These are phyloP conservation scores for Calonectria honghensis DNA, from an alignment of 2,329 filamentous ascomycete species.

Conservation along the genomic window DNA sequence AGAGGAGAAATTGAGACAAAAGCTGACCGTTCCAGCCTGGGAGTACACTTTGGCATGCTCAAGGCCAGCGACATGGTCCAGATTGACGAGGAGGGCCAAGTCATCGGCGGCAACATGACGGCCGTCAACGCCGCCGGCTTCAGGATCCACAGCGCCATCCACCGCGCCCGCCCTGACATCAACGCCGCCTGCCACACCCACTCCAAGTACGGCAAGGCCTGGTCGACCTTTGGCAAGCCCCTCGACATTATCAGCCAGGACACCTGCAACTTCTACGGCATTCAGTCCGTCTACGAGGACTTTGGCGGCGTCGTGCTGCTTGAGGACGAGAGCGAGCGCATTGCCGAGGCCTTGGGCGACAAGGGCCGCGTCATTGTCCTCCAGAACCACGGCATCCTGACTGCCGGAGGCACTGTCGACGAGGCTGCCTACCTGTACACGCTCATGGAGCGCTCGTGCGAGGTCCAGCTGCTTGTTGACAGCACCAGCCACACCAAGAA, in stretches of 20 bases:
- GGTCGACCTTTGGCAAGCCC: constrained; percentile 72
- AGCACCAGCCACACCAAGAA: constrained; percentile 52
- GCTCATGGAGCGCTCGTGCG: constrained; percentile 54
- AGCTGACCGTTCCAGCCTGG: constrained; percentile 57
- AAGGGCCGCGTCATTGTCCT: constrained; percentile 73
- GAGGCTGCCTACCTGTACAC: constrained; percentile 79
- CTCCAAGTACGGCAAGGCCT: constrained; percentile 74
- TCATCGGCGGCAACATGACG: constrained; percentile 73
- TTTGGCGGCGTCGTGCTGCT: constrained; percentile 78
- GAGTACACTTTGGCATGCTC: constrained; percentile 75
- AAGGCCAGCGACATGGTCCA: constrained; percentile 77
- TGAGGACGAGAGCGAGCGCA: constrained; percentile 73
- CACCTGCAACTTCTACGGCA: constrained; percentile 72
- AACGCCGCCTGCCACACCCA: constrained; percentile 77
- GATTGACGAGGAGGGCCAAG: constrained; percentile 73
- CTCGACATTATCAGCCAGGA: constrained; percentile 78
- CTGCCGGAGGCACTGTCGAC: constrained; percentile 77
- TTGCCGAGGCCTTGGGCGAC: constrained; percentile 73
- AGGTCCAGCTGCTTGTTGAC: constrained; percentile 57
- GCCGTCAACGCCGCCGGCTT: constrained; percentile 76
- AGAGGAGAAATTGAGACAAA: neutral
- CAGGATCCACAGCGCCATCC: constrained; percentile 75
- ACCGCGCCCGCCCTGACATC: constrained; percentile 75
- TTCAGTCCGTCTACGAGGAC: constrained; percentile 74
- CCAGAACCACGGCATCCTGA: constrained; percentile 78